Percentiles rank a stretch among this genome's conserved stretches.
Evolutionary conservation across 306 rosid genomes (phyloP).

Genomic region (Sphenostylis stenocarpa): DNA sequence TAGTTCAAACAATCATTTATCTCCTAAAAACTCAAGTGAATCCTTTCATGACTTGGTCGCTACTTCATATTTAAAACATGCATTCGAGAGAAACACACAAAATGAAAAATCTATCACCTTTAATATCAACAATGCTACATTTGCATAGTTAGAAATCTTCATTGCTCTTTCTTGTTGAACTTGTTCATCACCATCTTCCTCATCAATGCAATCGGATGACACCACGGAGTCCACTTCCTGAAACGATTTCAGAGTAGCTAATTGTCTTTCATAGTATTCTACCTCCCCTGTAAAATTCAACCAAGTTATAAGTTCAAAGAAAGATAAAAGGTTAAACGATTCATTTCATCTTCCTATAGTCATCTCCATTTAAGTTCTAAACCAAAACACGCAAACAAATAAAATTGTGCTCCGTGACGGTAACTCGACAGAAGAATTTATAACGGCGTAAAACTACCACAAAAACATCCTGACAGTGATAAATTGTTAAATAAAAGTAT

Average conservation of each 20-base stretch:
- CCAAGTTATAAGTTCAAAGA: background rate
- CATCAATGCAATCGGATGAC: slow-evolving; percentile 25
- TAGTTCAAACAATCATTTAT: too few species aligned
- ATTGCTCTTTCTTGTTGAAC: slow-evolving; percentile 69
- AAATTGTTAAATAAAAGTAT: background rate
- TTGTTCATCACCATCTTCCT: slow-evolving; percentile 43
- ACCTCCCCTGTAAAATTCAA: slow-evolving; percentile 48
- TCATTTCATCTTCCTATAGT: background rate
- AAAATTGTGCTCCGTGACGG: background rate
- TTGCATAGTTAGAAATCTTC: slow-evolving; percentile 66
- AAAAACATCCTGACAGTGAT: background rate
- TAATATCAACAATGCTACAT: slow-evolving; percentile 47
- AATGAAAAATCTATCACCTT: slow-evolving; percentile 48
- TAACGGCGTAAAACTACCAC: background rate
- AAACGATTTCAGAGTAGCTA: slow-evolving; percentile 68
- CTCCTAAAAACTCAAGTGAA: too few species aligned
- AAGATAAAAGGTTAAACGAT: background rate
- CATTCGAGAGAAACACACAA: background rate
- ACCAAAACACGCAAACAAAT: background rate
- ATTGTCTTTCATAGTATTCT: slow-evolving; percentile 64
- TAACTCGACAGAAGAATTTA: background rate
- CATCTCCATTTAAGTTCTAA: background rate
- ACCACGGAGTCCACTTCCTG: slow-evolving; percentile 63
- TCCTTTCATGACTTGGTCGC: background rate
- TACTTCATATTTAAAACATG: background rate